Evolutionary conservation across 1,139 yeast genomes (phyloP).

Genomic region (Sugiyamaella novakii): DNA sequence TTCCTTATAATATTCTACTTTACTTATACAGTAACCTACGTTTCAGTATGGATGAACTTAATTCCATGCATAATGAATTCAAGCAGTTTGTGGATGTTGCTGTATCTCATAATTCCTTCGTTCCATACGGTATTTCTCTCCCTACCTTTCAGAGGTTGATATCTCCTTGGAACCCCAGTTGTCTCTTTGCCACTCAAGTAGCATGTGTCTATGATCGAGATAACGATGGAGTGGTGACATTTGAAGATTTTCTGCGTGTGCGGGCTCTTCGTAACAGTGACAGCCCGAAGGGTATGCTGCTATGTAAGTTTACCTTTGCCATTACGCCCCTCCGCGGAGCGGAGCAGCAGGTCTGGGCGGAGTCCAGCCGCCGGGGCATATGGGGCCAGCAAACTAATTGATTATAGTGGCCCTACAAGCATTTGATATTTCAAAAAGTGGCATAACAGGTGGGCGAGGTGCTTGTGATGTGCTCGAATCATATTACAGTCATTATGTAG

Average conservation of each 20-base stretch:
- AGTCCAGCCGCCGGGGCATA: neutral
- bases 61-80: constrained; percentile 20
- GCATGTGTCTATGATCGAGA: constrained; percentile 30
- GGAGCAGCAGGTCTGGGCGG: neutral
- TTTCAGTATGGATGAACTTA: neutral
- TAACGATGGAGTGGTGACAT: constrained; percentile 33
- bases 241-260: constrained; percentile 28
- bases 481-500: constrained; percentile 8
- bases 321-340: neutral
- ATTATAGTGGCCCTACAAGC: constrained; percentile 14
- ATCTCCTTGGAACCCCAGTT: constrained; percentile 23
- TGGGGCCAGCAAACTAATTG: too few species aligned
- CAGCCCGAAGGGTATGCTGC: neutral
- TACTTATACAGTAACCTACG: neutral
- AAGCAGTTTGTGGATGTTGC: constrained; percentile 16
- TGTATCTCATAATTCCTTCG: neutral
- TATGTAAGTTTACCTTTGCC: constrained; percentile 1
- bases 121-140: constrained; percentile 26
- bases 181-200: constrained; percentile 18
- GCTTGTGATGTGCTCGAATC: constrained; percentile 19
- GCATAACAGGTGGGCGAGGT: constrained; percentile 6
- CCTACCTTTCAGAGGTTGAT: constrained; percentile 24
- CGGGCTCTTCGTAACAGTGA: constrained; percentile 6
- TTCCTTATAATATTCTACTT: neutral
- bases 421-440: constrained; percentile 18